A percentile compares a stretch with the other conserved stretches of the same genome.
phyloP scores from a whole-genome alignment of 2,329 filamentous ascomycete species.

The Diaporthe nobilis region DNA sequence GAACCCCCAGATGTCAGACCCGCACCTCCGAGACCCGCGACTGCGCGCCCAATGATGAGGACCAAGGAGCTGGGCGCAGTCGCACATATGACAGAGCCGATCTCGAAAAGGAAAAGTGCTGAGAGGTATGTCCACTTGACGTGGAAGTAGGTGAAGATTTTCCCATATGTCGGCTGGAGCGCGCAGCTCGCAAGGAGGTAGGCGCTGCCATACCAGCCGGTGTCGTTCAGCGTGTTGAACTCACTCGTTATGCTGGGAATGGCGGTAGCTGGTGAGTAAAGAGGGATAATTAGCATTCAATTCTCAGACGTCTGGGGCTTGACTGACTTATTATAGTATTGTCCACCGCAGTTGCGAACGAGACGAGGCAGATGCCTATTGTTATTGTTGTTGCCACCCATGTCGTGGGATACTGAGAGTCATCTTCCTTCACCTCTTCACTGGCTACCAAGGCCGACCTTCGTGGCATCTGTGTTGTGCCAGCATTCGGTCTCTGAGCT shows the following conservation, averaged over 20 bases:
- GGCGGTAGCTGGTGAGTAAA: not conserved
- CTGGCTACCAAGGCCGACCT: no score
- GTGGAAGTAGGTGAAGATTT: slow-evolving; percentile 35
- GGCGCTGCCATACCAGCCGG: slow-evolving; percentile 36
- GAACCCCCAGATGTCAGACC: slow-evolving; percentile 47
- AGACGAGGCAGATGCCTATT: not conserved
- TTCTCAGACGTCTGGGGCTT: fast-evolving
- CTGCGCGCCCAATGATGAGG: slow-evolving; percentile 45
- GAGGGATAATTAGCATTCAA: not conserved
- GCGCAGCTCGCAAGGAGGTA: slow-evolving; percentile 53
- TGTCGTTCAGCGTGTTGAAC: slow-evolving; percentile 54
- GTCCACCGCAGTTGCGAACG: not conserved
- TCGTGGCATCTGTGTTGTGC: not conserved
- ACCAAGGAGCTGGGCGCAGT: slow-evolving; percentile 43
- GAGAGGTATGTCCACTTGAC: slow-evolving; percentile 36
- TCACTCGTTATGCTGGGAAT: slow-evolving; percentile 45
- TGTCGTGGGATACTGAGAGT: not conserved
- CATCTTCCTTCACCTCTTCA: not conserved
- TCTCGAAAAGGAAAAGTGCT: slow-evolving; percentile 27
- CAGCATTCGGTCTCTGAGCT: not conserved
- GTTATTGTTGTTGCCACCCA: not conserved
- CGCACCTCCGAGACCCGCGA: slow-evolving; percentile 42
- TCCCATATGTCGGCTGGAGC: slow-evolving; percentile 50
- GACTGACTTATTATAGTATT: not conserved
- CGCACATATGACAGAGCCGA: slow-evolving; percentile 44